Conservation (phyloP, 495 filamentous ascomycete genomes). For the Sphaerosporella brunnea region DNA sequence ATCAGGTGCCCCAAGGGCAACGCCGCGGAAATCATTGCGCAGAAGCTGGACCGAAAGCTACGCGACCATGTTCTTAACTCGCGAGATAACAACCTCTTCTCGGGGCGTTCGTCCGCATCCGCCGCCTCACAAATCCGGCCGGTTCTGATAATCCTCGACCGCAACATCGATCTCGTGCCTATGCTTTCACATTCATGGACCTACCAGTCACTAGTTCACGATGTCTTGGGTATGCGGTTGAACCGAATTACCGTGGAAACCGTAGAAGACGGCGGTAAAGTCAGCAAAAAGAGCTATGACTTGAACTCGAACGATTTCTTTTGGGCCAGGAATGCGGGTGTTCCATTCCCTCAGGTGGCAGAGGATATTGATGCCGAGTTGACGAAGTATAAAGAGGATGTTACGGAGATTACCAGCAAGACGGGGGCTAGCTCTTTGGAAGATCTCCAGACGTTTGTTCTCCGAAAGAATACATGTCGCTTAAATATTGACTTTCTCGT, state of each 20-base stretch:
- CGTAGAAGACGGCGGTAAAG: constrained; percentile 47
- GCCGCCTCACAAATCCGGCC: constrained; percentile 20
- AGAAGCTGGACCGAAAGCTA: constrained; percentile 84
- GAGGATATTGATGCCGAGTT: constrained; percentile 90
- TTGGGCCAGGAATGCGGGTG: constrained; percentile 84
- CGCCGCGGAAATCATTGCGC: constrained; percentile 84
- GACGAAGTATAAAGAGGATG: constrained; percentile 87
- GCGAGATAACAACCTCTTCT: constrained; percentile 43
- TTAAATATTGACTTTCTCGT: constrained; percentile 1
- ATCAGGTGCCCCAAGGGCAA: constrained; percentile 83
- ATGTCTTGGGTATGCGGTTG: constrained; percentile 81
- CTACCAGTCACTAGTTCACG: constrained; percentile 89
- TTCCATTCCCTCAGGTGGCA: constrained; percentile 89
- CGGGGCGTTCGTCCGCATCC: constrained; percentile 13
- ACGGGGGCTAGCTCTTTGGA: constrained; percentile 86
- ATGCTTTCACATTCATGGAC: constrained; percentile 99
- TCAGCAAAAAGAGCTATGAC: constrained; percentile 75
- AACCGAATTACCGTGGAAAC: constrained; percentile 93
- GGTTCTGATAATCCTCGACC: constrained; percentile 45
- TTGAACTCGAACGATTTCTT: constrained; percentile 87
- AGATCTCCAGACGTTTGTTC: constrained; percentile 52
- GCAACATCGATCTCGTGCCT: constrained; percentile 89
- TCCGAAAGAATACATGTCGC: background rate
- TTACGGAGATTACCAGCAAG: constrained; percentile 83
- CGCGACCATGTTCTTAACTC: constrained; percentile 94